Conservation (phyloP, 1,284 basidiomycete species). For the Boletus mariae region DNA sequence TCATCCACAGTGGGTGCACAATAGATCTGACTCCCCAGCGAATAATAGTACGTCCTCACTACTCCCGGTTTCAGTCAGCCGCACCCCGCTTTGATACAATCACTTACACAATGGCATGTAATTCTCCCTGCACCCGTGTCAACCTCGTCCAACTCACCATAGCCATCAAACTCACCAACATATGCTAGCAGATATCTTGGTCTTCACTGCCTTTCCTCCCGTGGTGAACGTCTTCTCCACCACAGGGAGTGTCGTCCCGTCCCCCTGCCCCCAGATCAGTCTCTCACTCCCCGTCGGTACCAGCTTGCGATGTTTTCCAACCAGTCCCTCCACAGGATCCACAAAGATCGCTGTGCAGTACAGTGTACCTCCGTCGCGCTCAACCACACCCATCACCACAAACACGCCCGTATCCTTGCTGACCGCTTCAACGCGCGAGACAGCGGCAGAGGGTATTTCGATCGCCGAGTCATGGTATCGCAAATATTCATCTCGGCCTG, state of each 20-base stretch:
- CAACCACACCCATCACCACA: constrained; percentile 67
- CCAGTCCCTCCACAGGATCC: constrained; percentile 51
- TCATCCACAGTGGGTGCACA: constrained; percentile 72
- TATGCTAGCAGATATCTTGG: constrained; percentile 60
- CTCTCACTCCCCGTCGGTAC: constrained; percentile 69
- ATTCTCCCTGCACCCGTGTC: constrained; percentile 54
- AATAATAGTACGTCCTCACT: constrained; percentile 64
- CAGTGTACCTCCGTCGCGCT: constrained; percentile 61
- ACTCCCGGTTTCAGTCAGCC: not conserved
- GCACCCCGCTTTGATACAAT: not conserved
- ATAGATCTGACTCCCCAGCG: constrained; percentile 60
- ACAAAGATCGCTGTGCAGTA: constrained; percentile 72
- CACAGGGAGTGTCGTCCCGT: constrained; percentile 48
- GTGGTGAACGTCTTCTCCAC: constrained; percentile 35
- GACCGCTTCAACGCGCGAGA: constrained; percentile 48
- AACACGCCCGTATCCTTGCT: constrained; percentile 52
- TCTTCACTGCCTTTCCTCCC: constrained; percentile 32
- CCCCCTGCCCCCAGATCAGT: constrained; percentile 66
- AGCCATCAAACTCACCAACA: constrained; percentile 53
- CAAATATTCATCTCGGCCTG: constrained; percentile 61
- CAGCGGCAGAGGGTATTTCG: constrained; percentile 50
- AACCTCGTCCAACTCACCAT: constrained; percentile 1
- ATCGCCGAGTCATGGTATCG: constrained; percentile 57
- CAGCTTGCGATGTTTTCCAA: constrained; percentile 71
- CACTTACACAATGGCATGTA: constrained; percentile 66